Conservation (phyloP, 306 rosid genomes). For the Sindora glabra region DNA sequence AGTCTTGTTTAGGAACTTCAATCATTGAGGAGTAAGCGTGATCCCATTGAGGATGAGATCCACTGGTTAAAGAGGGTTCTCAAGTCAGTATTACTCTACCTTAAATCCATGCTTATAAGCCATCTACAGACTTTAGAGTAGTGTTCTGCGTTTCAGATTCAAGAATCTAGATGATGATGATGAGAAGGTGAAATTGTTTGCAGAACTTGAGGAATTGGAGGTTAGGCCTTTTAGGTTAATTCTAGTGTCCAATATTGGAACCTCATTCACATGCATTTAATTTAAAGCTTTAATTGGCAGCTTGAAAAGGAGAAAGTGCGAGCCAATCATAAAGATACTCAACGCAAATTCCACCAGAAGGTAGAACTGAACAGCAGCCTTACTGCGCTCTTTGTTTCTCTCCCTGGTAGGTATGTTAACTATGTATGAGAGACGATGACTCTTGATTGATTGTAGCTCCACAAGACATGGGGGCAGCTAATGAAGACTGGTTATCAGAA, state of each 20-base stretch:
- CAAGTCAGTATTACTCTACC: slow-evolving; percentile 42
- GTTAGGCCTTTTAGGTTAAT: slow-evolving; percentile 32
- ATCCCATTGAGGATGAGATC: slow-evolving; percentile 74
- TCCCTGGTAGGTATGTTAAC: not conserved
- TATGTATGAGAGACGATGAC: not conserved
- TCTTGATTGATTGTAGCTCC: slow-evolving; percentile 51
- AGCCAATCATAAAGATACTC: slow-evolving; percentile 57
- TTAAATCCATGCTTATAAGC: not conserved
- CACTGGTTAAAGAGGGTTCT: slow-evolving; percentile 80
- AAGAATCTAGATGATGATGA: slow-evolving; percentile 42
- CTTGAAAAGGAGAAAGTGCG: slow-evolving; percentile 53
- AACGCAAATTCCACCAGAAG: slow-evolving; percentile 68
- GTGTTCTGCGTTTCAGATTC: slow-evolving; percentile 38
- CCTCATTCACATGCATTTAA: not conserved
- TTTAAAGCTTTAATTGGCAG: slow-evolving; percentile 29
- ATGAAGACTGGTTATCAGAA: slow-evolving; percentile 98
- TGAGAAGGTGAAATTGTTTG: slow-evolving; percentile 36
- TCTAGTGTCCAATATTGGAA: not conserved
- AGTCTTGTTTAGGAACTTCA: slow-evolving; percentile 60
- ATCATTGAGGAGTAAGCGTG: slow-evolving; percentile 69
- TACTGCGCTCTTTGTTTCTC: not conserved
- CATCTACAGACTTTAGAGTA: not conserved
- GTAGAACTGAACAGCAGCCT: slow-evolving; percentile 28
- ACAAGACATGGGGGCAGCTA: slow-evolving; percentile 92
- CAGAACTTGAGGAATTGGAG: slow-evolving; percentile 50